Conservation (phyloP, 2,329 filamentous ascomycete genomes). For the Trichoderma koningii region DNA sequence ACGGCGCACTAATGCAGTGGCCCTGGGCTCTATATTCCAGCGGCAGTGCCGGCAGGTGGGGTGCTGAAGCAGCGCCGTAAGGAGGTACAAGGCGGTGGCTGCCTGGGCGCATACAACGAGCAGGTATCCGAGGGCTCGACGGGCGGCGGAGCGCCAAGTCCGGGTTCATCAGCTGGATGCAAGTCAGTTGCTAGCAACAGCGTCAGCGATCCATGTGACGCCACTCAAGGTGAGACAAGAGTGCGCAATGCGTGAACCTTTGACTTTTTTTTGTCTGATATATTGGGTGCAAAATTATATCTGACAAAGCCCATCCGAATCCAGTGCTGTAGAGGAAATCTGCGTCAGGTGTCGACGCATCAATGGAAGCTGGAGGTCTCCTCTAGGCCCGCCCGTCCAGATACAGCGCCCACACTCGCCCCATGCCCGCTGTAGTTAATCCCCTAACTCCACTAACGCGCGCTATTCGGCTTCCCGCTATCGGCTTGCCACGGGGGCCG, state of each 20-base stretch:
- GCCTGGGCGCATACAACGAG: neutral
- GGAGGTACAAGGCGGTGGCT: neutral
- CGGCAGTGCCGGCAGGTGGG: slow-evolving; percentile 16
- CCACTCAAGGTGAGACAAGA: neutral
- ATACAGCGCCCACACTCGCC: neutral
- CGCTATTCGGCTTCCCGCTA: slow-evolving; percentile 21
- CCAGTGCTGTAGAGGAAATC: too few species aligned
- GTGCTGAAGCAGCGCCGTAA: slow-evolving; percentile 10
- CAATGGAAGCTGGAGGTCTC: too few species aligned
- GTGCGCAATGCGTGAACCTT: neutral
- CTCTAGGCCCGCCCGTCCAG: neutral
- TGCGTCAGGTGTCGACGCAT: too few species aligned
- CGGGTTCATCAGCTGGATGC: neutral
- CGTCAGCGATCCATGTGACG: neutral
- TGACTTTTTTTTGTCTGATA: neutral
- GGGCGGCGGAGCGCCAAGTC: neutral
- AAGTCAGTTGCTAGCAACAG: neutral
- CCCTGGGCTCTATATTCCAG: neutral
- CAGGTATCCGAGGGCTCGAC: slow-evolving; percentile 1
- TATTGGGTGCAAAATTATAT: neutral
- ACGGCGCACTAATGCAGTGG: slow-evolving; percentile 1
- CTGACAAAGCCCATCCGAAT: neutral
- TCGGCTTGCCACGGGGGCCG: slow-evolving; percentile 6
- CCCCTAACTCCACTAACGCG: slow-evolving; percentile 8
- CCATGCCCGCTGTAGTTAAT: slow-evolving; percentile 1